Base-by-base conservation (phyloP, 257 asterid species). In the Solanum microdontum region DNA sequence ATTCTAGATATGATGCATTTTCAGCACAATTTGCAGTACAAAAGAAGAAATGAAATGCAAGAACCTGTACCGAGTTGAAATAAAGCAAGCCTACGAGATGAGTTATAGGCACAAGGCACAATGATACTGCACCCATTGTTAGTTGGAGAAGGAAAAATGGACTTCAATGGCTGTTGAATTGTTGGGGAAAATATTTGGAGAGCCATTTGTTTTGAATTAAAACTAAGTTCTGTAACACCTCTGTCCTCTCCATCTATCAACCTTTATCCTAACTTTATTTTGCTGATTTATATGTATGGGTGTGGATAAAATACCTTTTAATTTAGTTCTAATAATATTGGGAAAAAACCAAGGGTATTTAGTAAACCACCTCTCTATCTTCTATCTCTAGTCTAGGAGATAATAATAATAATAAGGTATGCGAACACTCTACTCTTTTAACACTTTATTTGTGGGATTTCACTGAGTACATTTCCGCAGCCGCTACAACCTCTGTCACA, bases 11-110 rank as follows among this genome's bases (percentile, higher is more conserved):
- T 24, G 73, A 4, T 64, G 39, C 77, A 70, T 55, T 55, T 55
- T 55, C 24, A 55, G 4, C 75, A 68, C 23, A 13, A 68, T 68
- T 68, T 68, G 11, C 75, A 68, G 11, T 69, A 33, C 4, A 37
- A n/a, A 51, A 33, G 15, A 60, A 34, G 60, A 62, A 36, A 36
- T 14, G 40, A 86, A 73, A 66, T 62, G 39, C 15, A 87, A 86
- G 73, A 88, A 91, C 89, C 90, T 26, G 92, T 91, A 91, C 62
- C 85, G 60, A 92, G 91, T 17, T 90, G 95, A 89, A 92, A 84
- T 45, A 93, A 90, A 17, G 94, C 92, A 33, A 91, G 66, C 60
- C 95, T 85, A 10, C 94, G 92, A 72, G 94, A 92, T 80, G 90
- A 45, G 85, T 77, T 90, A 33, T 89, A 76, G 66, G 94, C 84